Base-by-base conservation (phyloP, 352 stramenopile genomes). In the Phytopythium mirpurense region DNA sequence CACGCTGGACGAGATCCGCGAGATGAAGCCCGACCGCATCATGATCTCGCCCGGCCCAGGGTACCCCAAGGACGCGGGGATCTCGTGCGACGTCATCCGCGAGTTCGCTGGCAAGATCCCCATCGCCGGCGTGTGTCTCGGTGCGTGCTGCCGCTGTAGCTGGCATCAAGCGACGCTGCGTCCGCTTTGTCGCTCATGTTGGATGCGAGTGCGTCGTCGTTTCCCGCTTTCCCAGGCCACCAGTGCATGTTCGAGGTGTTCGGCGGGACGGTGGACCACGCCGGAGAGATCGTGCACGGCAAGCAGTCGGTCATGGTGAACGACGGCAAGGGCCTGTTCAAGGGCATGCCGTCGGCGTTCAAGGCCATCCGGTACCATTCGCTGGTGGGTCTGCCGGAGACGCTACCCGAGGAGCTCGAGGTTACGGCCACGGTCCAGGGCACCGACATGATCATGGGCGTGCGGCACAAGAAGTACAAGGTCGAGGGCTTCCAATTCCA, bases 171-270 rank as follows among this genome's bases (percentile, higher is more conserved):
- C n/a, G n/a, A n/a, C n/a, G n/a, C n/a, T n/a, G n/a, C 36, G 18
- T 6, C 18, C 14, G 24, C 34, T 15, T 46, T 8, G 8, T 16
- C 38, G 27, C 16, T 48, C 8, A 51, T 19, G 16, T 21, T 11
- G 12, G 29, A 1, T 18, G 21, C 11, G 3, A 2, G 19, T 55
- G 36, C 37, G 27, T 46, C 23, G 12, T 31, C 19, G 32, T 43
- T 54, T n/a, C n/a, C n/a, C 15, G 18, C 1, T 2, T 19, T 40
- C 19, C 4, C 26, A 74, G 83, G 84, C 31, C 74, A 89, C 50
- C 86, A 95, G 59, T 86, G 73, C 59, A 94, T 95, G 78, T 94
- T 80, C 57, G 86, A 95, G 52, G 86, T 94, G 24, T 95, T 91
- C 56, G 86, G 86, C 31, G 86, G 86, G 44, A 93, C 72, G 3